Evolutionary conservation across 495 filamentous ascomycete species (phyloP), one percentile per base, ranked within the genome.

Genomic region (Penicillium daleae): DNA sequence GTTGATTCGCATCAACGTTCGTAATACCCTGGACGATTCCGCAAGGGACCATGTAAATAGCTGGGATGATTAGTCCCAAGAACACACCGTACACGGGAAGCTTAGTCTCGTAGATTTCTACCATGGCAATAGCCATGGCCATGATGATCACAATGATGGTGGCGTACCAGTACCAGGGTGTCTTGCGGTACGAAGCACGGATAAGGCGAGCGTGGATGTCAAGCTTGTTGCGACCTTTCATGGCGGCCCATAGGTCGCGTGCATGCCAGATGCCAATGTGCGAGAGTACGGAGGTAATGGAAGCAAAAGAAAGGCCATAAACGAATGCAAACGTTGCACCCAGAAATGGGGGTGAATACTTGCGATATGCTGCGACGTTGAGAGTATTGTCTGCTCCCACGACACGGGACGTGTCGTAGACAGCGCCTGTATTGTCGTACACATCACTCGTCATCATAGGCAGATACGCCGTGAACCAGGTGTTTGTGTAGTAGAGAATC

Each of bases 1-100:
- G 53, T 67, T 76, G 64, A 69, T 85, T 89, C 61, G 83, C 88
- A 66, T 92, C 88, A 56, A 92, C 90, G 71, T 95, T 94, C 21
- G 92, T 93, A 62, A 94, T 92, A 3, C 90, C 92, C 85, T 92
- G 92, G 54, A 94, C 86, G 50, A 94, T 93, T 56, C 91, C 91
- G 67, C 91, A 92, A 24, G 92, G 92, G 48, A 94, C 87, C 77
- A 94, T 93, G 48, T 93, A 85, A 7, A 91, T 67, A 7, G 84
- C 83, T 51, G 89, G 90, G 48, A 94, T 92, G 37, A 80, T 81
- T 10, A 95, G 78, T 3, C 90, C 90, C 6, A 95, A 79, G 6
- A 95, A 80, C 7, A 95, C 76, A 5, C 91, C 92, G 66, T 93
- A 93, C 82, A 91, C 92, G 0, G 91, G 91, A 3, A 94, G 82